Conservation (phyloP, 257 asterid genomes). For the Nemophila menziesii region DNA sequence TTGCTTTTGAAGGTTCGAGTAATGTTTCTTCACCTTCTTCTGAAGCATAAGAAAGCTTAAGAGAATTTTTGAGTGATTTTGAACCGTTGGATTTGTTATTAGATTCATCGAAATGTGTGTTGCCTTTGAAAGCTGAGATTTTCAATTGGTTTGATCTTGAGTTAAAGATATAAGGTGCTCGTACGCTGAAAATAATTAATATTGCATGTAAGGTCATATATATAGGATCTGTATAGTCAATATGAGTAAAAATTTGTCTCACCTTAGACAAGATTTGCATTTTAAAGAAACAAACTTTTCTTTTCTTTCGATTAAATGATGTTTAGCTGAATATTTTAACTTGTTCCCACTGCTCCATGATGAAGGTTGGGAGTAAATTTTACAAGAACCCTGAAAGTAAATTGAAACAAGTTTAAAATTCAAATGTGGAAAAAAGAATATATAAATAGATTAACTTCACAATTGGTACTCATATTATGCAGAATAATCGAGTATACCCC, state of each 20-base stretch:
- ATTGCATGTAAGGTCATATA: too few species aligned
- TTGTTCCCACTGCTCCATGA: slow-evolving; percentile 14
- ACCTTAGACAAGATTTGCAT: slow-evolving; percentile 21
- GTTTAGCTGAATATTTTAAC: slow-evolving; percentile 10
- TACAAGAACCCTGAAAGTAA: slow-evolving; percentile 18
- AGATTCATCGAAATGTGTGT: slow-evolving; percentile 41
- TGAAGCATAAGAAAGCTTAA: slow-evolving; percentile 54
- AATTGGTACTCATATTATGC: too few species aligned
- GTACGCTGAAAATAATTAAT: slow-evolving; percentile 59
- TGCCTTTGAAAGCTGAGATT: slow-evolving; percentile 74
- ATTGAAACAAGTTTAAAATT: too few species aligned
- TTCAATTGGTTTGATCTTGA: slow-evolving; percentile 41
- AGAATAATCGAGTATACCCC: too few species aligned
- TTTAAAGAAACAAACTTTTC: slow-evolving; percentile 12
- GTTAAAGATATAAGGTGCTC: slow-evolving; percentile 37
- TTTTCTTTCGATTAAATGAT: not conserved
- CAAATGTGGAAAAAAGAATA: too few species aligned
- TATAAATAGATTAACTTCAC: too few species aligned
- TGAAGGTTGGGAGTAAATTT: slow-evolving; percentile 10
- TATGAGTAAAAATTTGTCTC: not conserved
- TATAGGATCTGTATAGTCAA: too few species aligned
- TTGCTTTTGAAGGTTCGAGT: slow-evolving; percentile 46
- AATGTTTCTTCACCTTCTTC: slow-evolving; percentile 52
- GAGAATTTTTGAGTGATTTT: slow-evolving; percentile 42
- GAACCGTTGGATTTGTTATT: slow-evolving; percentile 51